Evolutionary conservation across 2,329 filamentous ascomycete species (phyloP).

Genomic region (Alternaria gansuensis): DNA sequence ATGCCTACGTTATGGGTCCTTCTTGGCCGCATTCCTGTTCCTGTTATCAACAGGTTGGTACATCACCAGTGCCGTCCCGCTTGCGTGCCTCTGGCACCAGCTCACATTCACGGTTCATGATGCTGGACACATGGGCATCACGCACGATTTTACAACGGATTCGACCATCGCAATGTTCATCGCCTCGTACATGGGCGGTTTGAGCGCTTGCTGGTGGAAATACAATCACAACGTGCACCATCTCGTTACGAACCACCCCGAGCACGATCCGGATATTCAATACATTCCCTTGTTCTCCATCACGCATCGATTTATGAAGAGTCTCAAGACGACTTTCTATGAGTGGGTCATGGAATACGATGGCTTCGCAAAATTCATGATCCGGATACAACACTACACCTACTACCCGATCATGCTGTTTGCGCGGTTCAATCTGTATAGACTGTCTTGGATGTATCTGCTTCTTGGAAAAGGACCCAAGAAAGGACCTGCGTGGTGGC

Average conservation of each 20-base stretch:
- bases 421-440: slow-evolving; percentile 76
- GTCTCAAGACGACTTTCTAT: slow-evolving; percentile 71
- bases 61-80: slow-evolving; percentile 72
- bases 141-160: slow-evolving; percentile 85
- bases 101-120: slow-evolving; percentile 94
- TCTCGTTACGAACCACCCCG: slow-evolving; percentile 92
- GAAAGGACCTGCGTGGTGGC: slow-evolving; percentile 72
- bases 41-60: slow-evolving; percentile 57
- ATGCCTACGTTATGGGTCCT: slow-evolving; percentile 72
- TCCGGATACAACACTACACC: slow-evolving; percentile 70
- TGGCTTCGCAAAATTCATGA: slow-evolving; percentile 65
- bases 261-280: slow-evolving; percentile 94
- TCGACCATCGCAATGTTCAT: slow-evolving; percentile 88
- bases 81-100: slow-evolving; percentile 93
- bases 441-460: slow-evolving; percentile 72
- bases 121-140: slow-evolving; percentile 96
- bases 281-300: slow-evolving; percentile 75
- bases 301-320: slow-evolving; percentile 70
- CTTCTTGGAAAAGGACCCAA: slow-evolving; percentile 63
- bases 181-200: slow-evolving; percentile 85
- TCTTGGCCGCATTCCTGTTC: slow-evolving; percentile 69
- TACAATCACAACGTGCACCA: slow-evolving; percentile 95
- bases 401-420: slow-evolving; percentile 75
- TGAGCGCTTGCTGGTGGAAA: slow-evolving; percentile 98
- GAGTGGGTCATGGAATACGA: slow-evolving; percentile 72